Percentiles rank a stretch among this genome's conserved stretches.
These are phyloP conservation scores for Setaria viridis DNA, from an alignment of 202 grass and related monocot genomes.

Conservation along the genomic window DNA sequence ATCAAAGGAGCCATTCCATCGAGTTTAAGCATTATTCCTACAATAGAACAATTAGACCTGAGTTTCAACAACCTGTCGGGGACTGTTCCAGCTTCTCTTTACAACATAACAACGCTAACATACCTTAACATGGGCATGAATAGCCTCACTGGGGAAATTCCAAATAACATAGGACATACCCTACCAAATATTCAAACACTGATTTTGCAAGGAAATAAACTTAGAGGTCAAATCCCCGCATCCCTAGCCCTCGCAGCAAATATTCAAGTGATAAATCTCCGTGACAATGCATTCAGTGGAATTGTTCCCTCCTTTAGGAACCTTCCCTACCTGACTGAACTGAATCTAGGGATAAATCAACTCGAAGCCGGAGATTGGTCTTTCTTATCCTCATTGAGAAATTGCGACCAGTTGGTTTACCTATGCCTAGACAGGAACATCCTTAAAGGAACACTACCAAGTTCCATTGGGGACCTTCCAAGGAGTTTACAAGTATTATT, in stretches of 20 bases:
- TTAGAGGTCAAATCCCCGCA: constrained; percentile 40
- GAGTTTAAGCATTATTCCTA: constrained; percentile 26
- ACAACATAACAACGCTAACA: constrained; percentile 45
- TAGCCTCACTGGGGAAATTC: constrained; percentile 33
- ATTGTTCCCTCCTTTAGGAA: constrained; percentile 39
- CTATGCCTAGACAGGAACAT: constrained; percentile 46
- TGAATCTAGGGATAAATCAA: constrained; percentile 52
- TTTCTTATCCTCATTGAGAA: constrained; percentile 55
- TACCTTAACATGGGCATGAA: constrained; percentile 34
- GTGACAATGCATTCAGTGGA: constrained; percentile 26
- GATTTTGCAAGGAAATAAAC: constrained; percentile 38
- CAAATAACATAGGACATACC: constrained; percentile 33
- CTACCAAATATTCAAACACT: constrained; percentile 43
- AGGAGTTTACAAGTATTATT: constrained; percentile 19
- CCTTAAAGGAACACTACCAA: constrained; percentile 51
- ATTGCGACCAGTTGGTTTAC: constrained; percentile 31
- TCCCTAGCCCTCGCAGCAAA: constrained; percentile 25
- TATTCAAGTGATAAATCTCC: constrained; percentile 27
- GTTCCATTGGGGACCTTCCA: constrained; percentile 44
- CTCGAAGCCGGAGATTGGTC: constrained; percentile 61
- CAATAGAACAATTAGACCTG: neutral
- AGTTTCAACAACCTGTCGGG: constrained; percentile 34
- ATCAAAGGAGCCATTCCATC: constrained; percentile 39
- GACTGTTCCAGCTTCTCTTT: constrained; percentile 37
- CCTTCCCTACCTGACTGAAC: constrained; percentile 15